Evolutionary conservation across 345 rosid species (phyloP).

Genomic region (Hypericum perforatum): DNA sequence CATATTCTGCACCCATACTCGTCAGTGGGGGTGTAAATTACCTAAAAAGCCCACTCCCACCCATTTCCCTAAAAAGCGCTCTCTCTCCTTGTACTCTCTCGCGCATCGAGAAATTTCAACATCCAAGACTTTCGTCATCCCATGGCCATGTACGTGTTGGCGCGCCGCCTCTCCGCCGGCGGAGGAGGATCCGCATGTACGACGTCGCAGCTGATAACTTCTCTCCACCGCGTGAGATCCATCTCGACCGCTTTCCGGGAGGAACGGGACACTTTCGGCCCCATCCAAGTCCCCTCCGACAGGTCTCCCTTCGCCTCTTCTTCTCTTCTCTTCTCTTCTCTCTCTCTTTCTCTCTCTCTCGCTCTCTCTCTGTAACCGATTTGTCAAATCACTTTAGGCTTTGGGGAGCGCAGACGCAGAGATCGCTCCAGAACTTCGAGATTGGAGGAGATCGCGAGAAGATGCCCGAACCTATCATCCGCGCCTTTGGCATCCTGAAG

Average conservation of each 20-base stretch:
- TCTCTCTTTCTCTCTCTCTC: background rate
- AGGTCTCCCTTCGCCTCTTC: conserved; percentile 33
- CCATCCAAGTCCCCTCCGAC: conserved; percentile 75
- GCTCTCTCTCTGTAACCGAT: background rate
- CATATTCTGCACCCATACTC: no score
- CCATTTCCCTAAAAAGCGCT: no score
- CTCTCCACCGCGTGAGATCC: conserved; percentile 50
- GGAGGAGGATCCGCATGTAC: conserved; percentile 13
- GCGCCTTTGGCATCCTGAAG: conserved; percentile 87
- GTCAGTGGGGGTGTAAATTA: no score
- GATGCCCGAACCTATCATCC: conserved; percentile 92
- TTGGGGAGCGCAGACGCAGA: conserved; percentile 98
- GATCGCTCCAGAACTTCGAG: conserved; percentile 88
- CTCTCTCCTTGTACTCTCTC: no score
- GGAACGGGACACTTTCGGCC: conserved; percentile 88
- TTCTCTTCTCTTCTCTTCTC: background rate
- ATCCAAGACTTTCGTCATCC: no score
- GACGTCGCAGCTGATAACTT: conserved; percentile 17
- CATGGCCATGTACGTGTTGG: conserved; percentile 45
- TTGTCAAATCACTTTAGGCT: conserved; percentile 30
- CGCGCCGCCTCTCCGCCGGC: conserved; percentile 51
- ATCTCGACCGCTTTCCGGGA: conserved; percentile 64
- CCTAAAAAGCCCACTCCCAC: no score
- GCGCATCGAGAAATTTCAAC: no score
- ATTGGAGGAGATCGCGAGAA: conserved; percentile 89